Base-by-base conservation (phyloP, 1,139 yeast species). In the Geotrichum aggregatum region DNA sequence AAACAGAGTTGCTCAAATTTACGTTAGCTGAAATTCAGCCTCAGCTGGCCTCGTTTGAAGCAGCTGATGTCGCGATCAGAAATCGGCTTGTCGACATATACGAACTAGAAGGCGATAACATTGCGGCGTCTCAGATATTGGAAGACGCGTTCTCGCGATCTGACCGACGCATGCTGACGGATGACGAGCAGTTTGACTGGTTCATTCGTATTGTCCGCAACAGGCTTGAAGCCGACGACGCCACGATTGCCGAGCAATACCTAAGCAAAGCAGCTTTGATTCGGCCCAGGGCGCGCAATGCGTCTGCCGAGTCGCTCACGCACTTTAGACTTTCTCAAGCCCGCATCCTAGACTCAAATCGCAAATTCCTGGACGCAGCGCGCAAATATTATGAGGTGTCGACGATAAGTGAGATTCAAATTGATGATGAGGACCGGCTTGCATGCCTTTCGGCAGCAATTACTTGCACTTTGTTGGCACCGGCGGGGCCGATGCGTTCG, bases 401-500 rank as follows among this genome's bases (percentile, higher is more conserved):
- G 1, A 58, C 60, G 38, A 63, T 60, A 38, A 44, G 59, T 3
- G 54, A 56, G 7, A 61, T 61, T 16, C 51, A 41, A 35, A 47
- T 52, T 33, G 69, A 60, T n/a, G 66, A 60, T 4, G 64, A 59
- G 0, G 71, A 68, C 45, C 56, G 67, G 2, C 35, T 60, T 28
- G 58, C 55, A 3, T 66, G 70, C 52, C 58, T 69, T n/a, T 56
- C 58, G n/a, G 66, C 64, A 13, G 71, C 72, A 1, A 61, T 66
- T 5, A 58, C 63, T 1, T 66, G 71, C 47, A 63, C 64, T 1
- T 58, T 69, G 5, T 58, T 69, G 48, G 63, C 70, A 8, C 71
- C 72, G 1, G 71, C 72, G 0, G 72, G 72, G 0, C 72, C 71
- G 0, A 54, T 61, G 19, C 56, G 72, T n/a, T 57, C 65, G 6